Percentiles rank a stretch among this genome's conserved stretches.
Evolutionary conservation across 2,329 filamentous ascomycete species (phyloP).

Genomic region (Ceratocystis albifundus): DNA sequence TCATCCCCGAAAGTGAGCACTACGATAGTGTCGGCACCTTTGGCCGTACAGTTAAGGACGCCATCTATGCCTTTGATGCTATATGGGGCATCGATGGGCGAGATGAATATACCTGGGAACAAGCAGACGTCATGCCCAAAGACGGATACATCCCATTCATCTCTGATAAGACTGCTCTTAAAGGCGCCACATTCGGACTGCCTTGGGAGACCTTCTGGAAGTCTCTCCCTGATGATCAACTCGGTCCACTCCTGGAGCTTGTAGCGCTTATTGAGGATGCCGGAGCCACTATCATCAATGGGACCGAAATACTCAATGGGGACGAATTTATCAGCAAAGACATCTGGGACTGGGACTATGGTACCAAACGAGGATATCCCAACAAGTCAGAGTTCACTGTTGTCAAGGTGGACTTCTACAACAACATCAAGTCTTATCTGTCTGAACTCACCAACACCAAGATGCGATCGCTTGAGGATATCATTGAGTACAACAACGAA

Average conservation of each 20-base stretch:
- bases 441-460: too few species aligned
- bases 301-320: slow-evolving; percentile 55
- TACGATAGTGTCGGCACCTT: slow-evolving; percentile 60
- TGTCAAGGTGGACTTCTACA: too few species aligned
- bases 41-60: slow-evolving; percentile 57
- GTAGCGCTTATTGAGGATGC: slow-evolving; percentile 41
- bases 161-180: slow-evolving; percentile 41
- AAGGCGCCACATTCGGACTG: slow-evolving; percentile 54
- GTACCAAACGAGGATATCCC: slow-evolving; percentile 32
- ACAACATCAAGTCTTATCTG: too few species aligned
- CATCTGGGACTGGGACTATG: slow-evolving; percentile 68
- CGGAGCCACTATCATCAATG: slow-evolving; percentile 57
- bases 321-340: slow-evolving; percentile 50
- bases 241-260: slow-evolving; percentile 36
- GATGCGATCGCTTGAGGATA: too few species aligned
- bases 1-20: slow-evolving; percentile 55
- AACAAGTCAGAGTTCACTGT: too few species aligned
- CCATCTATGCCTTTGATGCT: slow-evolving; percentile 51
- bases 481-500: slow-evolving; percentile 27
- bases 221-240: slow-evolving; percentile 45
- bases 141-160: slow-evolving; percentile 49
- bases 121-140: slow-evolving; percentile 42
- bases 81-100: slow-evolving; percentile 53
- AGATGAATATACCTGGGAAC: slow-evolving; percentile 55
- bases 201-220: slow-evolving; percentile 64